Base-by-base conservation (phyloP, 768 basidiomycete species). In the Amanita jacksonii region DNA sequence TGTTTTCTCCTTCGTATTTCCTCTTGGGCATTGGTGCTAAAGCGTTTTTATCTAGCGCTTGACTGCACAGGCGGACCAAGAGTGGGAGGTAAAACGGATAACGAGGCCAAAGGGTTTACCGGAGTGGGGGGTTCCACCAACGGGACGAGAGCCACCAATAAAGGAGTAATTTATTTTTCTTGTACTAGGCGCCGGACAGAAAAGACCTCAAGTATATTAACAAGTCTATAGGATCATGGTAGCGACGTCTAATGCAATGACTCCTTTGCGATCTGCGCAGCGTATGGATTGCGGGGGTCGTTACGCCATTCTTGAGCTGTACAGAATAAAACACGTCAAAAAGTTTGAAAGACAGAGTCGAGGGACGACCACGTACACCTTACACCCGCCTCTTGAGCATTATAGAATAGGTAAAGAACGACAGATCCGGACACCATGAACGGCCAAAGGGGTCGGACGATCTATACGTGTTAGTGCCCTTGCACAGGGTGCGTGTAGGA, bases 21-120 rank as follows among this genome's bases (percentile, higher is more conserved):
- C 28, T n/a, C 22, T 9, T 41, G 44, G 9, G 12, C 36, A 25
- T 13, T 43, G 18, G 4, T 34, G 18, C 3, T 13, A 19, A 23
- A 31, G 22, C 13, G 31, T 1, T 24, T 23, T 10, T n/a, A 13
- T 42, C 16, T 55, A 85, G 87, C 79, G 81, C 52, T 62, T 89
- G 52, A 81, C 72, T 54, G 72, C 79, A 4, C 62, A 66, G 23
- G 64, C 71, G 3, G 73, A 79, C 41, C 76, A 83, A 46, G 77
- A 88, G 3, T 94, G 87, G 84, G 93, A 98, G 52, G 81, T 81
- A 36, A 85, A 85, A 54, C 70, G 93, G 30, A 87, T 96, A 25
- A 70, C 72, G 23, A 70, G 93, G 32, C 88, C 92, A 3, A 77
- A 79, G 30, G 93, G 92, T 13, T 63, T 89, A n/a, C 88, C 89